These are phyloP conservation scores for Paraleonurus japonicus DNA, from an alignment of 257 asterid species.

Conservation along the genomic window DNA sequence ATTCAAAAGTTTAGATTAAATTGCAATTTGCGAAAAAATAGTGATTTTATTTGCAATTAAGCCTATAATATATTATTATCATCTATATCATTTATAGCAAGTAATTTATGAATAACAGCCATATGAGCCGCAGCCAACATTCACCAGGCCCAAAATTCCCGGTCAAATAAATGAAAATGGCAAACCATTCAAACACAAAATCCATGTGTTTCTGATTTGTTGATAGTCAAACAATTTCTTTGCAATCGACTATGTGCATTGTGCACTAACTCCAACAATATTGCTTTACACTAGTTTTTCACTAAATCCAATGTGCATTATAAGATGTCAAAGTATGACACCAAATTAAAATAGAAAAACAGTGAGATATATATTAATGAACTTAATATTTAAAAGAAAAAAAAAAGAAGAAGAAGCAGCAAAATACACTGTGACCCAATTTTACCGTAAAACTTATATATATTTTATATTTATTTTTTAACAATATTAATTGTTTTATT, in stretches of 20 bases:
- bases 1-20: too few species aligned
- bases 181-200: not conserved
- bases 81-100: not conserved
- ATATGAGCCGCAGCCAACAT: conserved; percentile 2
- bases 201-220: not conserved
- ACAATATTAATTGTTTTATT: too few species aligned
- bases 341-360: too few species aligned
- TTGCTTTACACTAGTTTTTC: not conserved
- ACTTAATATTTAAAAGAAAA: not conserved
- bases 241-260: not conserved
- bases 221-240: not conserved
- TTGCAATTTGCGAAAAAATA: too few species aligned
- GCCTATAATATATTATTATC: too few species aligned
- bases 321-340: not conserved
- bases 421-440: too few species aligned
- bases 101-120: not conserved
- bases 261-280: not conserved
- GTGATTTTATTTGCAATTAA: too few species aligned
- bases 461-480: too few species aligned
- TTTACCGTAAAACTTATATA: too few species aligned
- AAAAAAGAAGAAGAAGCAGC: too few species aligned
- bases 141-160: not conserved
- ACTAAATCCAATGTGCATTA: not conserved
- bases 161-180: conserved; percentile 11
- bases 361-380: not conserved